A percentile compares a stretch with the other conserved stretches of the same genome.
Conservation (phyloP, 202 grass and related monocot genomes). For the Hordeum pubiflorum region DNA sequence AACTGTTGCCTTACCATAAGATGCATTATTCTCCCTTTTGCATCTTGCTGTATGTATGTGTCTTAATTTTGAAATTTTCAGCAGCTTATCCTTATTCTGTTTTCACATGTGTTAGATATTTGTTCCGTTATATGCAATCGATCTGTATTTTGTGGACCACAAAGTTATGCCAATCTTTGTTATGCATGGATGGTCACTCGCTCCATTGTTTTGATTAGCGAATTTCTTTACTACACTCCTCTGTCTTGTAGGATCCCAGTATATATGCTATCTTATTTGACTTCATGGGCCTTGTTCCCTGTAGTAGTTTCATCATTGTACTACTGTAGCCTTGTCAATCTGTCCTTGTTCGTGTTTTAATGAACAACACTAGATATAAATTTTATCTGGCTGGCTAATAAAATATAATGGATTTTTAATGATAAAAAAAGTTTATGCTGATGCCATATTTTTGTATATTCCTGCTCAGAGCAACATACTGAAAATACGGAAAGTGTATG, state of each 20-base stretch:
- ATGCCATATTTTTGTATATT: not conserved
- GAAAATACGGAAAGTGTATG: constrained; percentile 88
- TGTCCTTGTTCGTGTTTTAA: not conserved
- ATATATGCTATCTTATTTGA: not conserved
- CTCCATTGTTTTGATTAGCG: not conserved
- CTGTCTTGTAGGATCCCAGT: not conserved
- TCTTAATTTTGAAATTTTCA: no score
- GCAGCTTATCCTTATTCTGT: not conserved
- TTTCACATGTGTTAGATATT: not conserved
- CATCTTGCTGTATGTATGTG: not conserved
- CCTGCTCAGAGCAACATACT: constrained; percentile 57
- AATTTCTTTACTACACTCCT: not conserved
- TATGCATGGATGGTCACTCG: not conserved
- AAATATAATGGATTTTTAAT: not conserved
- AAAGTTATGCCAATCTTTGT: not conserved
- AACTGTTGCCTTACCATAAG: not conserved
- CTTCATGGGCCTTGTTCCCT: not conserved
- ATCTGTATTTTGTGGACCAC: not conserved
- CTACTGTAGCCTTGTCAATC: not conserved
- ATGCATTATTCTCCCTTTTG: not conserved
- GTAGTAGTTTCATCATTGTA: not conserved
- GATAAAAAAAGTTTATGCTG: constrained; percentile 11
- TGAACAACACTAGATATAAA: not conserved
- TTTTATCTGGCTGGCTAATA: not conserved
- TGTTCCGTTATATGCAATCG: not conserved